Evolutionary conservation across 2,329 filamentous ascomycete genomes (phyloP).

Genomic region (Phyllosticta ampelicida): DNA sequence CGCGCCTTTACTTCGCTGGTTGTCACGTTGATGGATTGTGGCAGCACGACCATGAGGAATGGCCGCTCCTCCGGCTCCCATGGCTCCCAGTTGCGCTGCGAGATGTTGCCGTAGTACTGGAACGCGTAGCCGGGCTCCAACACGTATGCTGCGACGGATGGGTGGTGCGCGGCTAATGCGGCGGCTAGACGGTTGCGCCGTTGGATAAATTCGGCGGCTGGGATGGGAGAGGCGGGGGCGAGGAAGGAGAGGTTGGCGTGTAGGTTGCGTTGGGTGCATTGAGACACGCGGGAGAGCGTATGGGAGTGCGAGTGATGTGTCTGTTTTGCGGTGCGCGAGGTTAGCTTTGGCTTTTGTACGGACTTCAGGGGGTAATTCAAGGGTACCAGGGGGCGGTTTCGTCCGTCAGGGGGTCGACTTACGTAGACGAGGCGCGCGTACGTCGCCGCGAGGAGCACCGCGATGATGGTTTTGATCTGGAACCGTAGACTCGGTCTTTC

Average conservation of each 20-base stretch:
- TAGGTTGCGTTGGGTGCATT: constrained; percentile 45
- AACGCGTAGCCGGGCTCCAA: constrained; percentile 56
- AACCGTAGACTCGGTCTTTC: background rate
- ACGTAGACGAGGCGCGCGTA: constrained; percentile 8
- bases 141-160: constrained; percentile 47
- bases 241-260: constrained; percentile 43
- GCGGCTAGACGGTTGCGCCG: constrained; percentile 47
- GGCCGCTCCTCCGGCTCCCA: constrained; percentile 56
- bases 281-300: constrained; percentile 22
- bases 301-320: constrained; percentile 4
- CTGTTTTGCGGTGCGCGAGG: background rate
- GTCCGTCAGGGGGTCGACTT: background rate
- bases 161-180: constrained; percentile 36
- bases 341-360: background rate
- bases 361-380: background rate
- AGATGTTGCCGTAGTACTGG: constrained; percentile 53
- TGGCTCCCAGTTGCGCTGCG: constrained; percentile 51
- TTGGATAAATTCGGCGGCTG: constrained; percentile 41
- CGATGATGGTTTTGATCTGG: background rate
- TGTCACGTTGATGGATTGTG: constrained; percentile 25
- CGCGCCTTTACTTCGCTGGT: constrained; percentile 37
- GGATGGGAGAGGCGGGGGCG: constrained; percentile 37
- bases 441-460: background rate
- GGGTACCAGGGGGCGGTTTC: background rate
- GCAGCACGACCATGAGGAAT: constrained; percentile 51